Evolutionary conservation across 768 basidiomycete genomes (phyloP).

Genomic region (Leucosporidium scottii): DNA sequence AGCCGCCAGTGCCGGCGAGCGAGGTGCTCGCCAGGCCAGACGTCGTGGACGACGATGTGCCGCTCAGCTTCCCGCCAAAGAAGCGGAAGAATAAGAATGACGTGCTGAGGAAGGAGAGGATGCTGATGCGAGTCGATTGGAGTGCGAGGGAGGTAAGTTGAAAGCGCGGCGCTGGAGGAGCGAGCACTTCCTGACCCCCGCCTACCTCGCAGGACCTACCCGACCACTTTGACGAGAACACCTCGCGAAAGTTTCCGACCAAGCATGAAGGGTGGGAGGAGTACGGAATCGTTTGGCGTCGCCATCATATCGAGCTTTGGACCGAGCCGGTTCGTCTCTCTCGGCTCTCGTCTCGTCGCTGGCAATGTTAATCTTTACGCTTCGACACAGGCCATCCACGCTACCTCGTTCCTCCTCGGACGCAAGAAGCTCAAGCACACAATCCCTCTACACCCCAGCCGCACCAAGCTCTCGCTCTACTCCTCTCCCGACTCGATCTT

Average conservation of each 20-base stretch:
- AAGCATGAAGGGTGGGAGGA: slow-evolving; percentile 59
- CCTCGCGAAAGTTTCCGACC: slow-evolving; percentile 56
- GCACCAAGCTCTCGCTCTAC: slow-evolving; percentile 72
- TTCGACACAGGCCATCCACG: slow-evolving; percentile 45
- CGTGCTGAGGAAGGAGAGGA: slow-evolving; percentile 74
- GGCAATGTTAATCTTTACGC: not conserved
- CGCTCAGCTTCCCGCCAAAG: slow-evolving; percentile 44
- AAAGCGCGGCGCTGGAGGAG: slow-evolving; percentile 37
- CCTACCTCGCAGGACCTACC: slow-evolving; percentile 45
- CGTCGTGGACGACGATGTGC: slow-evolving; percentile 54
- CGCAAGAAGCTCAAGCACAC: slow-evolving; percentile 73
- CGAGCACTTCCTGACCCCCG: slow-evolving; percentile 13
- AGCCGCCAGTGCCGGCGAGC: no score
- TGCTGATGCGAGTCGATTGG: slow-evolving; percentile 72
- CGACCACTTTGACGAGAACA: slow-evolving; percentile 57
- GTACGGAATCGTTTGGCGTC: slow-evolving; percentile 76
- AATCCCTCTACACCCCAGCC: slow-evolving; percentile 59
- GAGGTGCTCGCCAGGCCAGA: slow-evolving; percentile 62
- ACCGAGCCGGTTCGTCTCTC: slow-evolving; percentile 58
- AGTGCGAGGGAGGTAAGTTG: slow-evolving; percentile 45
- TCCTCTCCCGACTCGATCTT: slow-evolving; percentile 81
- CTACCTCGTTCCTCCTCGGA: slow-evolving; percentile 55
- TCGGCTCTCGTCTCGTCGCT: not conserved
- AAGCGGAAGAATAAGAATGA: slow-evolving; percentile 44
- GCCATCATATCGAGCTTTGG: slow-evolving; percentile 69